Percentiles rank a stretch among this genome's conserved stretches.
Conservation (phyloP, 2,329 filamentous ascomycete species). For the Alternaria angustiovoidea region DNA sequence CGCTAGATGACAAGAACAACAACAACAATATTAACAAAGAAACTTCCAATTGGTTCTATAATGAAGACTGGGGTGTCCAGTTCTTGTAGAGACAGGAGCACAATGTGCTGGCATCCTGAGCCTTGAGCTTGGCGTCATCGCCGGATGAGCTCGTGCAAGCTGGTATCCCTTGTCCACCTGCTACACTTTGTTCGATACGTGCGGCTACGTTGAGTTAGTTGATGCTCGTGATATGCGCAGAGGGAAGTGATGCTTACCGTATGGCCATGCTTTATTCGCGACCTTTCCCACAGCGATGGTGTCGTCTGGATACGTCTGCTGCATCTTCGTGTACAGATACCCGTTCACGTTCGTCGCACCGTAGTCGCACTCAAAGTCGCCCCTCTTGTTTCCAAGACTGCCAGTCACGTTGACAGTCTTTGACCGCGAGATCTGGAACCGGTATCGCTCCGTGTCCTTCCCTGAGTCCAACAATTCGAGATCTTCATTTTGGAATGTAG, state of each 20-base stretch:
- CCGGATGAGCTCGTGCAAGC: constrained; percentile 60
- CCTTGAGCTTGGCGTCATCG: constrained; percentile 45
- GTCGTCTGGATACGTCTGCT: constrained; percentile 50
- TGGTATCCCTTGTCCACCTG: constrained; percentile 60
- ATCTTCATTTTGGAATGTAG: constrained; percentile 63
- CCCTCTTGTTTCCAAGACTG: constrained; percentile 55
- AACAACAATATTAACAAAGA: not conserved
- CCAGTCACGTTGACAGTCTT: constrained; percentile 62
- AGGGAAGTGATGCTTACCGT: constrained; percentile 29
- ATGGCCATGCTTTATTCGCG: constrained; percentile 46
- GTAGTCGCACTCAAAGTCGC: constrained; percentile 65
- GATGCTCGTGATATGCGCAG: not conserved
- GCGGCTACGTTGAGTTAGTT: constrained; percentile 53
- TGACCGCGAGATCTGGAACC: constrained; percentile 63
- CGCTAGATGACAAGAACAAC: constrained; percentile 3
- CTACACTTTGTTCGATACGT: constrained; percentile 62
- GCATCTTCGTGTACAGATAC: constrained; percentile 67
- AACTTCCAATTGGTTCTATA: constrained; percentile 1
- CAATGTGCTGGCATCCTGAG: constrained; percentile 45
- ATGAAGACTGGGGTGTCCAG: constrained; percentile 36
- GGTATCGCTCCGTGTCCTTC: constrained; percentile 62
- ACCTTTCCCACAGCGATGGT: constrained; percentile 38
- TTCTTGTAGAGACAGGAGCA: constrained; percentile 60
- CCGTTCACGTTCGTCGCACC: constrained; percentile 64
- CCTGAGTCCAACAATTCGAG: constrained; percentile 61